Conservation (phyloP, 208 protist genomes). For the Leishmania aethiopica region DNA sequence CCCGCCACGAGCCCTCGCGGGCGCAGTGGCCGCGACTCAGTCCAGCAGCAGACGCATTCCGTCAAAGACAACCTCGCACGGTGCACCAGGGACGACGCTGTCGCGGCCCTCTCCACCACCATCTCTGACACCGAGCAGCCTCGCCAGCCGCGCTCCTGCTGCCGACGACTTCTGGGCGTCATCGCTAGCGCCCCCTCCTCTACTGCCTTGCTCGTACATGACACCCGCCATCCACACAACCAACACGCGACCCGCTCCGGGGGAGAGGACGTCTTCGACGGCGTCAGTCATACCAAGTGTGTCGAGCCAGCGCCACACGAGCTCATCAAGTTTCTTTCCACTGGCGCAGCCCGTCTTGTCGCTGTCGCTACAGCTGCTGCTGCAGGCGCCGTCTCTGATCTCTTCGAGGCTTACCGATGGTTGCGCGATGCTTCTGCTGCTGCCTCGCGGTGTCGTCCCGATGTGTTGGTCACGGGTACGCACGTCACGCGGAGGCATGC, state of each 20-base stretch:
- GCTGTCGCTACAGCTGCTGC: neutral
- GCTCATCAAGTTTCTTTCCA: neutral
- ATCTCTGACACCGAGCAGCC: neutral
- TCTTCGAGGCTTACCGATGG: neutral
- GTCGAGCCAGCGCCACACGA: slow-evolving; percentile 32
- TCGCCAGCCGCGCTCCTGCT: neutral
- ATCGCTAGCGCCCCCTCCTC: neutral
- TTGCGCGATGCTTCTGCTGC: neutral
- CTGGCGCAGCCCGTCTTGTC: neutral
- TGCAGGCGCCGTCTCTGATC: neutral
- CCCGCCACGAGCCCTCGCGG: neutral
- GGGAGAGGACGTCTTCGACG: slow-evolving; percentile 18
- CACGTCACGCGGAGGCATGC: slow-evolving; percentile 25
- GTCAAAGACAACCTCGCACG: slow-evolving; percentile 7
- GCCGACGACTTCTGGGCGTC: neutral
- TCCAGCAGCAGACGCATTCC: slow-evolving; percentile 1
- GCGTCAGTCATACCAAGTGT: slow-evolving; percentile 16
- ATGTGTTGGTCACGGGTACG: neutral
- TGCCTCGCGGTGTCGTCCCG: neutral
- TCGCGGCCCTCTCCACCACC: neutral
- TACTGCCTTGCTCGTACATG: neutral
- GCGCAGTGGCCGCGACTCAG: neutral
- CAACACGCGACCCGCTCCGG: slow-evolving; percentile 14
- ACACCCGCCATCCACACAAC: slow-evolving; percentile 11
- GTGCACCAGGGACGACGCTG: neutral